phyloP scores from a whole-genome alignment of 495 filamentous ascomycete species.

The Aspergillus incahuasiensis region DNA sequence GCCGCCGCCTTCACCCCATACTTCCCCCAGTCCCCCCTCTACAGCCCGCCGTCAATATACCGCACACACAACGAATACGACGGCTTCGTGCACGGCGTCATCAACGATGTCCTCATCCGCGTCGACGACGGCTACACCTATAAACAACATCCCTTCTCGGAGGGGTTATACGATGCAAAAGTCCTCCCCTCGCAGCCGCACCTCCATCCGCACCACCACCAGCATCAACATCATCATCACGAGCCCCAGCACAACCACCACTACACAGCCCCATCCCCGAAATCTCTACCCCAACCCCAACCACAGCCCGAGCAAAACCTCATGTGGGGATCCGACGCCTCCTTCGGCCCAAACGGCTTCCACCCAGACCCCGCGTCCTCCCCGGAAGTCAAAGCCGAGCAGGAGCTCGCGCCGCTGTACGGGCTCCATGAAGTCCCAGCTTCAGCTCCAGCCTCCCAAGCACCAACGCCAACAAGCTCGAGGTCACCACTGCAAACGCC shows the following conservation, averaged over 20 bases:
- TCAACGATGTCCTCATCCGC: constrained; percentile 3
- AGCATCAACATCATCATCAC: no score
- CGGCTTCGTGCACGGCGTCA: constrained; percentile 3
- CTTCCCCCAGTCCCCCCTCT: neutral
- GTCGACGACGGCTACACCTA: neutral
- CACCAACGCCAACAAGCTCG: neutral
- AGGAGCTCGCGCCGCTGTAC: neutral
- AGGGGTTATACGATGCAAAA: neutral
- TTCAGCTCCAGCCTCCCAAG: neutral
- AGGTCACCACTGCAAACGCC: neutral
- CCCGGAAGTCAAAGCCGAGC: neutral
- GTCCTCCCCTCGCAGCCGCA: neutral
- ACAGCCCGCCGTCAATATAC: neutral
- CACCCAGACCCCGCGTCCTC: neutral
- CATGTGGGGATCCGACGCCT: constrained; percentile 10
- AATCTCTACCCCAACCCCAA: no score
- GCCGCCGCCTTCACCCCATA: neutral
- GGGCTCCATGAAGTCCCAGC: neutral
- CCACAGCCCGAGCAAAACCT: neutral
- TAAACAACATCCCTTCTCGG: neutral
- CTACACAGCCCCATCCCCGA: no score
- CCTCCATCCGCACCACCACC: no score
- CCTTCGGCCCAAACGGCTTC: constrained; percentile 9
- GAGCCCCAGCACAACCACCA: no score
- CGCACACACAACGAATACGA: constrained; percentile 3